phyloP scores from a whole-genome alignment of 1,284 basidiomycete genomes.

The Apiotrichum akiyoshidainum region DNA sequence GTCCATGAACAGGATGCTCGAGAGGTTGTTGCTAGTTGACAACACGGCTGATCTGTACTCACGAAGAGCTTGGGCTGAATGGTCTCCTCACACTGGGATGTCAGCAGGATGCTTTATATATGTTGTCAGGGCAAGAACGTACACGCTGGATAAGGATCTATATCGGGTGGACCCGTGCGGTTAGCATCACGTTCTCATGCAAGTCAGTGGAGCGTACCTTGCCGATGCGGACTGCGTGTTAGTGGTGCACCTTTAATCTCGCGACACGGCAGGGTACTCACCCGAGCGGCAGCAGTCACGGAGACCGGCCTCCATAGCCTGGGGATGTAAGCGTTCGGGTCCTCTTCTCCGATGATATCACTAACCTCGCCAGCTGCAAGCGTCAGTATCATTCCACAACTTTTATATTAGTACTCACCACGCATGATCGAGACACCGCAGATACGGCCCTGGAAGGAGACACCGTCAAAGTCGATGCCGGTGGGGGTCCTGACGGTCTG shows the following conservation, averaged over 20 bases:
- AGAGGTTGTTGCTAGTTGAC: no score
- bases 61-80: constrained; percentile 78
- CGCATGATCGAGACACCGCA: constrained; percentile 90
- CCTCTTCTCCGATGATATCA: not conserved
- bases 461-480: constrained; percentile 79
- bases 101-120: constrained; percentile 1
- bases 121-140: constrained; percentile 26
- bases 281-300: constrained; percentile 75
- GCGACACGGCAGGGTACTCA: constrained; percentile 29
- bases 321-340: constrained; percentile 8
- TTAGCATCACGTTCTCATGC: constrained; percentile 20
- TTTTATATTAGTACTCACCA: constrained; percentile 27
- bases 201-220: constrained; percentile 35
- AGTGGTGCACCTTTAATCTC: constrained; percentile 16
- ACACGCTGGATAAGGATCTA: constrained; percentile 91
- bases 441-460: constrained; percentile 89
- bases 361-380: constrained; percentile 39
- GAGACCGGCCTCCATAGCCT: constrained; percentile 92
- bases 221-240: constrained; percentile 46
- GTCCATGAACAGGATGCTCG: not conserved
- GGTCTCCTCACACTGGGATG: constrained; percentile 79
- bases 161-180: constrained; percentile 14
- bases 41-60: constrained; percentile 8
- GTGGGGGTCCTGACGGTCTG: constrained; percentile 62
- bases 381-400: not conserved